Evolutionary conservation across 2,329 filamentous ascomycete species (phyloP), one percentile per base, ranked within the genome.

Genomic region (Penicillium hesseltinei): DNA sequence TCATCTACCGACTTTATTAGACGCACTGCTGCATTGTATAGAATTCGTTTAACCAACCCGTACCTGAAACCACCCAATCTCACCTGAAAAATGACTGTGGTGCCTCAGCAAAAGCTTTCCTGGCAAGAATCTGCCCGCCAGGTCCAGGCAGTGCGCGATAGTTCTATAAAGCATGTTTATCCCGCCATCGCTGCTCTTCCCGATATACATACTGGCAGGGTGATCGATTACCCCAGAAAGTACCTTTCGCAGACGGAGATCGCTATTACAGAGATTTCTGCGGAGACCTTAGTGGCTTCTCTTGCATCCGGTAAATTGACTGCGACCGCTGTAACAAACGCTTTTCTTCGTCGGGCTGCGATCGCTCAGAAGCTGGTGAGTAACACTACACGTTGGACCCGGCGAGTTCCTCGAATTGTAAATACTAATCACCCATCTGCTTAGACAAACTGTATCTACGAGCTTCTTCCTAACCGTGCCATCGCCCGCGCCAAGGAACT

Each of bases 311-410:
- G 78, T 8, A 70, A 77, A 51, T 63, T 81, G 21, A 78, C 73
- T 11, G 74, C 78, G 33, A 72, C 71, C 1, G 68, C 73, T 17
- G 80, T 85, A 9, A 78, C 76, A 3, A 78, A 74, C 33, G 83
- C 83, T 1, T 86, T 85, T 66, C 70, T 85, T 43, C 74, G 81
- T 44, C 73, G 84, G 40, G 84, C 84, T 27, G 81, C 69, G 5
- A 67, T 86, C 21, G 82, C 83, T 1, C 80, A 82, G 59, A 77
- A 76, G 62, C 70, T 82, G 47, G 77, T 79, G 60, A 44, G 62
- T 42, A 27, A 15, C 0, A 2, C 21, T 35, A 8, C 7, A 35
- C 2, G n/a, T 17, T 11, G n/a, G 17, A 4, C 2, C 4, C 3
- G 7, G 40, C 23, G 1, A 33, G 23, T 17, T 3, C 7, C n/a